Percentiles rank a stretch among this genome's conserved stretches.
phyloP scores from a whole-genome alignment of 192 early-diverging fungal species.

The Coemansia guatemalensis region DNA sequence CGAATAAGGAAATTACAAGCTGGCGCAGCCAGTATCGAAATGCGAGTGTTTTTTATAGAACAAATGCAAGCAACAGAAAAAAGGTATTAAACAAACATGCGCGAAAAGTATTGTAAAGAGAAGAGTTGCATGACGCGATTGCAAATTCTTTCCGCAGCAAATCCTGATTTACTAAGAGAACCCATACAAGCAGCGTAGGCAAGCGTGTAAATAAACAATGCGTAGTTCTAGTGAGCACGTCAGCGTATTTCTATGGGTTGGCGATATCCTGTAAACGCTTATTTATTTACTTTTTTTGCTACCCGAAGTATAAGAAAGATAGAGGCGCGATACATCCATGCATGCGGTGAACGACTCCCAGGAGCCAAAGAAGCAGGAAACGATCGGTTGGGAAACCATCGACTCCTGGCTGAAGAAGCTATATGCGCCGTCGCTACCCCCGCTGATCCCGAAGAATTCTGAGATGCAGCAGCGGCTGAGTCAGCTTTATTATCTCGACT shows the following conservation, averaged over 20 bases:
- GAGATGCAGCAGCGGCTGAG: slow-evolving; percentile 19
- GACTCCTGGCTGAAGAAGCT: slow-evolving; percentile 36
- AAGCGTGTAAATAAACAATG: too few species aligned
- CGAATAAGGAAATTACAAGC: neutral
- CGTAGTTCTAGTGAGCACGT: too few species aligned
- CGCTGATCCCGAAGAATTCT: slow-evolving; percentile 10
- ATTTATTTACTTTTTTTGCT: neutral
- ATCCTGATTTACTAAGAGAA: too few species aligned
- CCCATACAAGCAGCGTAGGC: too few species aligned
- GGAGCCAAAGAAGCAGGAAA: too few species aligned
- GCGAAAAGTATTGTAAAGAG: neutral
- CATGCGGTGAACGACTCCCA: too few species aligned
- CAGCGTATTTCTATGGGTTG: neutral
- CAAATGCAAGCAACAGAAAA: neutral
- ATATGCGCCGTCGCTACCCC: slow-evolving; percentile 30
- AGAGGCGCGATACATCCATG: too few species aligned
- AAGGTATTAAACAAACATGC: neutral
- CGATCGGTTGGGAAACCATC: slow-evolving; percentile 17
- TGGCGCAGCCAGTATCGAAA: slow-evolving; percentile 3
- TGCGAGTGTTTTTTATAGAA: slow-evolving; percentile 1
- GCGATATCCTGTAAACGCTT: neutral
- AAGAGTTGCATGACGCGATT: too few species aligned
- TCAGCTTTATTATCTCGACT: slow-evolving; percentile 14
- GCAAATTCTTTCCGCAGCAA: too few species aligned
- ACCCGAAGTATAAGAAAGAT: too few species aligned